A percentile compares a stretch with the other conserved stretches of the same genome.
Conservation (phyloP, 805 yeast species). For the Zygosaccharomyces bailii region DNA sequence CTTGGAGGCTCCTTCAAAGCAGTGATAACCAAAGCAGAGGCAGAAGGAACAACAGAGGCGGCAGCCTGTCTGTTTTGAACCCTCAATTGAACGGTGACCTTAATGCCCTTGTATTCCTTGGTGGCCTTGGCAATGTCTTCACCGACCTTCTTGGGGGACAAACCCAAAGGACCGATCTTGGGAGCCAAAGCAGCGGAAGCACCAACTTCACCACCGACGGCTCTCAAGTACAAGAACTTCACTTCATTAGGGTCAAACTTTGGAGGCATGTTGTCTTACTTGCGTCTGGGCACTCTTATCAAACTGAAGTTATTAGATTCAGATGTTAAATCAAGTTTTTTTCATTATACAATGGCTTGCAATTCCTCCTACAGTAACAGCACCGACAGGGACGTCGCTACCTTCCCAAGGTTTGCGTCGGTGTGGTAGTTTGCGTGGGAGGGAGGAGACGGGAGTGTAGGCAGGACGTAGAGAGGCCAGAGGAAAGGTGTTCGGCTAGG, state of each 20-base stretch:
- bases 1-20: slow-evolving; percentile 99
- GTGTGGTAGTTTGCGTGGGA: not conserved
- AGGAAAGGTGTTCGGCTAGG: no score
- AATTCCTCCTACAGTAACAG: not conserved
- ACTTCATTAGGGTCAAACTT: slow-evolving; percentile 98
- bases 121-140: slow-evolving; percentile 99
- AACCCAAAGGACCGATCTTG: slow-evolving; percentile 99
- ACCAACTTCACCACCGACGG: slow-evolving; percentile 99
- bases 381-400: not conserved
- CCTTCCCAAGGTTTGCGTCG: slow-evolving; percentile 6
- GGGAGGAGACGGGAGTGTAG: no score
- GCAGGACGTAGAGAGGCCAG: no score
- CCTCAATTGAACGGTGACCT: slow-evolving; percentile 97
- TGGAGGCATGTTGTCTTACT: slow-evolving; percentile 73
- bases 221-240: slow-evolving; percentile 97
- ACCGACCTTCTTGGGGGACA: slow-evolving; percentile 99
- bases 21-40: slow-evolving; percentile 97
- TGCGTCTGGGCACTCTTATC: slow-evolving; percentile 18
- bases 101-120: slow-evolving; percentile 97
- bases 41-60: slow-evolving; percentile 98
- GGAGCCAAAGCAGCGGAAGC: slow-evolving; percentile 99
- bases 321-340: slow-evolving; percentile 3
- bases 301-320: slow-evolving; percentile 2
- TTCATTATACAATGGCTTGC: slow-evolving; percentile 4
- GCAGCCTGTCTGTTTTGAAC: slow-evolving; percentile 99